Conservation (phyloP, 2,329 filamentous ascomycete species). For the Fusarium ambrosium region DNA sequence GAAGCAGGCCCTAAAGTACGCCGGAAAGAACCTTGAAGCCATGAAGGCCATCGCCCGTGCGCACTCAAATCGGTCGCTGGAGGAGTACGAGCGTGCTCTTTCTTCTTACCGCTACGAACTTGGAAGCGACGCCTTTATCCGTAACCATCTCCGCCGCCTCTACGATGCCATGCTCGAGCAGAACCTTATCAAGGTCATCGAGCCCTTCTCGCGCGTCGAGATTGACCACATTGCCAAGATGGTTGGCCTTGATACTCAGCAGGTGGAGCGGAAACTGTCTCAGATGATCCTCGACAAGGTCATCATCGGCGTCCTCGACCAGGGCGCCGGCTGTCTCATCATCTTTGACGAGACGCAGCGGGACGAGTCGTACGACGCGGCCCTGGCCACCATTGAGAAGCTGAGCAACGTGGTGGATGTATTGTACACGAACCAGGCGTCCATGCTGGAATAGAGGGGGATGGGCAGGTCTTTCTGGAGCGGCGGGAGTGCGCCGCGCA, state of each 20-base stretch:
- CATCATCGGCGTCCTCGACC: constrained; percentile 96
- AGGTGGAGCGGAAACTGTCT: constrained; percentile 97
- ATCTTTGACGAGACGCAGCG: constrained; percentile 96
- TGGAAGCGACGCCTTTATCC: constrained; percentile 94
- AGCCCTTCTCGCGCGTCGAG: constrained; percentile 97
- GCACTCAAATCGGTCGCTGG: constrained; percentile 93
- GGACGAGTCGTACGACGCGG: constrained; percentile 94
- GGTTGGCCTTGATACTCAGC: constrained; percentile 94
- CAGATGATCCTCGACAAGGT: constrained; percentile 99
- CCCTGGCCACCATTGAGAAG: constrained; percentile 95
- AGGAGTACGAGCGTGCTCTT: constrained; percentile 96
- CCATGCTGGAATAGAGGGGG: constrained; percentile 81
- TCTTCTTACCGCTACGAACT: constrained; percentile 93
- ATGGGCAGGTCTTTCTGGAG: not conserved
- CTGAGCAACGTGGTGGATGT: constrained; percentile 97
- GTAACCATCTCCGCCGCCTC: constrained; percentile 92
- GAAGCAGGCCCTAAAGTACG: constrained; percentile 97
- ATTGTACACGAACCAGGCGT: constrained; percentile 97
- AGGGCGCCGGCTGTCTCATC: constrained; percentile 97
- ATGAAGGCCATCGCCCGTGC: constrained; percentile 99
- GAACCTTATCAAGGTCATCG: constrained; percentile 99
- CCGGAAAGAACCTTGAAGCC: constrained; percentile 93
- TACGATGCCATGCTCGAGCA: constrained; percentile 99
- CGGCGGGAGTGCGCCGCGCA: constrained; percentile 32
- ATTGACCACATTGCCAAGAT: constrained; percentile 97